A percentile compares a stretch with the other conserved stretches of the same genome.
Evolutionary conservation across 345 rosid genomes (phyloP).

Genomic region (Eucalyptus globulus): DNA sequence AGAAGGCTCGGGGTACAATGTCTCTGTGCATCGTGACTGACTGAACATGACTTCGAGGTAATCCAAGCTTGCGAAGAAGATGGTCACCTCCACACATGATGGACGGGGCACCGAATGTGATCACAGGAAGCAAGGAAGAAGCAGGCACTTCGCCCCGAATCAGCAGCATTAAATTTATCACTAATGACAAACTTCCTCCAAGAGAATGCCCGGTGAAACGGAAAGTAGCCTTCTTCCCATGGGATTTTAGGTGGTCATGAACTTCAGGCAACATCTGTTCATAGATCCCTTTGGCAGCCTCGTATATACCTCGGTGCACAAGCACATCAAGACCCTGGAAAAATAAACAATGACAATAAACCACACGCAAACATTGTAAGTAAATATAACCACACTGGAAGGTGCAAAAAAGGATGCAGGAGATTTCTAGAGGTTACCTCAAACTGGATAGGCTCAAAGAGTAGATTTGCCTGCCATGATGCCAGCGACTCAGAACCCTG

Average conservation of each 20-base stretch:
- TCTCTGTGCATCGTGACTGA: slow-evolving; percentile 86
- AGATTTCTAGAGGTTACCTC: slow-evolving; percentile 33
- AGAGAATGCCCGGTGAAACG: slow-evolving; percentile 97
- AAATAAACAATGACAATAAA: background rate
- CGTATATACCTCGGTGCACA: slow-evolving; percentile 95
- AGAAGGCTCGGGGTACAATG: slow-evolving; percentile 94
- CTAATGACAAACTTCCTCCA: slow-evolving; percentile 90
- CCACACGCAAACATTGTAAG: background rate
- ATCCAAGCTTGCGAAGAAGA: slow-evolving; percentile 71
- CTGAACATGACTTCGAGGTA: slow-evolving; percentile 63
- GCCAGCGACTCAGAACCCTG: slow-evolving; percentile 93
- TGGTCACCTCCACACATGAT: slow-evolving; percentile 90
- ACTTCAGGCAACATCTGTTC: slow-evolving; percentile 90
- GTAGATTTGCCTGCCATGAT: slow-evolving; percentile 93
- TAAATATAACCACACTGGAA: background rate
- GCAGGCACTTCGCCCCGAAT: slow-evolving; percentile 75
- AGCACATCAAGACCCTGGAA: slow-evolving; percentile 62
- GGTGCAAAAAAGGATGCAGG: background rate
- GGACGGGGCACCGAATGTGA: slow-evolving; percentile 90
- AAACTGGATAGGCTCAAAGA: slow-evolving; percentile 83
- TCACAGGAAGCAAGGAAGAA: slow-evolving; percentile 73
- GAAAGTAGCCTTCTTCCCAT: slow-evolving; percentile 53
- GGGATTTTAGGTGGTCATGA: slow-evolving; percentile 48
- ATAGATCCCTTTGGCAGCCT: slow-evolving; percentile 95
- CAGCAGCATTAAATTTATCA: slow-evolving; percentile 78